phyloP scores from a whole-genome alignment of 192 early-diverging fungal genomes.

The Backusella liffmaniae region DNA sequence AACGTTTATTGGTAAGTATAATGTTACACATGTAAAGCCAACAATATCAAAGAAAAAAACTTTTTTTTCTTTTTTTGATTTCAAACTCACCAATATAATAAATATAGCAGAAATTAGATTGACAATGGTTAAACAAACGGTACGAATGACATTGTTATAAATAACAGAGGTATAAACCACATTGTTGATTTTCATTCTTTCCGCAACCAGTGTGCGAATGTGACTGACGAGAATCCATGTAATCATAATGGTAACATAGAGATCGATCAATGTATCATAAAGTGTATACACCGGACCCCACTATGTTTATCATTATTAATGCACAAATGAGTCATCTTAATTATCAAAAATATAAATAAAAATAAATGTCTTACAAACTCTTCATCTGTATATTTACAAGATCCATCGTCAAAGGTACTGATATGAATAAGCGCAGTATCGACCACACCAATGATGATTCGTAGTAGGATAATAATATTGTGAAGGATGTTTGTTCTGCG shows the following conservation, averaged over 20 bases:
- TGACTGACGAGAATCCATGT: slow-evolving; percentile 20
- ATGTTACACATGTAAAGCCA: not conserved
- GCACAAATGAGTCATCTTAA: not conserved
- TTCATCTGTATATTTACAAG: slow-evolving; percentile 28
- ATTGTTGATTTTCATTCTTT: slow-evolving; percentile 11
- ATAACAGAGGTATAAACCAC: slow-evolving; percentile 25
- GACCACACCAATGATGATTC: slow-evolving; percentile 9
- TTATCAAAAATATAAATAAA: not conserved
- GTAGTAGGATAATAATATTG: not conserved
- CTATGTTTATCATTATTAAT: not conserved
- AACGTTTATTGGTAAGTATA: not conserved
- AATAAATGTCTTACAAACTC: slow-evolving; percentile 13
- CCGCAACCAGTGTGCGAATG: slow-evolving; percentile 12
- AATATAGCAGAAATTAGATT: slow-evolving; percentile 31
- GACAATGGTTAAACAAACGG: slow-evolving; percentile 20
- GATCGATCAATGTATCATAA: slow-evolving; percentile 25
- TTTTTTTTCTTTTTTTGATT: no score
- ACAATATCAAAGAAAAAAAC: not conserved
- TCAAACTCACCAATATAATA: slow-evolving; percentile 16
- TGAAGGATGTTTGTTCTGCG: not conserved
- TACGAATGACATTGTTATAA: slow-evolving; percentile 20
- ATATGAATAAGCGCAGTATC: slow-evolving; percentile 20
- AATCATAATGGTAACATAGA: slow-evolving; percentile 24
- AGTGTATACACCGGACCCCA: slow-evolving; percentile 34
- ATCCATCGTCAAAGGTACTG: not conserved